Base-by-base conservation (phyloP, 176 grass and related monocot genomes). In the Miscanthus lutarioriparius region DNA sequence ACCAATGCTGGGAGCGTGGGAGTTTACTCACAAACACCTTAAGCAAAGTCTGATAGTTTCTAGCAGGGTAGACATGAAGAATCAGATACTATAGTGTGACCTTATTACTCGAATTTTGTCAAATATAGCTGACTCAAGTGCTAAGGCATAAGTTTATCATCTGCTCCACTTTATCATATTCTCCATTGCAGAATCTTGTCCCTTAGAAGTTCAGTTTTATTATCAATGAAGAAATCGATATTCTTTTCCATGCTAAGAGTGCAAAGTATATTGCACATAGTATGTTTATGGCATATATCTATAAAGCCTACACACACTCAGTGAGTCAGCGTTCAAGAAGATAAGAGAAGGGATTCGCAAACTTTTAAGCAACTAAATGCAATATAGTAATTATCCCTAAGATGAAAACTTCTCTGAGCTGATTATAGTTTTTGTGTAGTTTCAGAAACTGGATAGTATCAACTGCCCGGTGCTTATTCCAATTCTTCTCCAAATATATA, bases 31-130 rank as follows among this genome's bases (percentile, higher is more conserved):
- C 37, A 39, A 39, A 39, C 37, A 39, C 37, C 37, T 39, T 39
- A 39, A 39, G 37, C 6, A 39, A 39, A 39, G 6, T 39, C 37
- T 39, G 37, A 39, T 39, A 39, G 37, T 39, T 39, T 39, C 37
- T 39, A 39, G 37, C 37, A 16, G 80, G 39, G 62, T 61, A 53
- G 65, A 22, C 81, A 76, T 66, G 74, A 58, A 74, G 28, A 30
- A 90, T 90, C 59, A 83, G 59, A 90, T 79, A 47, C 79, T 83
- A 62, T n/a, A n/a, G 67, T 69, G 30, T 27, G 47, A 79, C 80
- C 66, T 78, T 63, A 48, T 73, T 62, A 39, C 48, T 62, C 32
- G 45, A 67, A 23, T 10, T 56, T 72, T 72, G 86, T 64, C 15
- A 83, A 77, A 56, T 66, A 54, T 67, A 67, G 61, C 38, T 80